These are phyloP conservation scores for Lipomyces anomalus DNA, from an alignment of 805 yeast genomes.

Conservation along the genomic window DNA sequence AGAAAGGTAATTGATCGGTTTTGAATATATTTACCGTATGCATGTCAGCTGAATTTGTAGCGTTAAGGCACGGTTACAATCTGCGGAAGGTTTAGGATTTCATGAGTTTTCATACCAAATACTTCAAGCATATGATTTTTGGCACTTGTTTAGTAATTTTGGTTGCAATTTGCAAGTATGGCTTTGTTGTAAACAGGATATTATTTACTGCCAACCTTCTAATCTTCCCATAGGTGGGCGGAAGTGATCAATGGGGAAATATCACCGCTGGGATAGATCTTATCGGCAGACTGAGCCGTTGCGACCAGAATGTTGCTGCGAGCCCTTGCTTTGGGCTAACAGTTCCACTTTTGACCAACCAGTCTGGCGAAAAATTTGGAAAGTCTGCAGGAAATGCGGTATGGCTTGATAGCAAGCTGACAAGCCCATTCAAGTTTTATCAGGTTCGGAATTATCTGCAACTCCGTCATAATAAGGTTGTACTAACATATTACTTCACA, in stretches of 20 bases:
- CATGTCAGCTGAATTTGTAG: no score
- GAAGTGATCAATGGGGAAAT: conserved; percentile 98
- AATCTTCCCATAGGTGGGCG: conserved; percentile 47
- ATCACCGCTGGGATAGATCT: conserved; percentile 93
- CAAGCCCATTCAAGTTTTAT: conserved; percentile 74
- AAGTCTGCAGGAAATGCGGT: conserved; percentile 96
- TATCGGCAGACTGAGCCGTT: conserved; percentile 51
- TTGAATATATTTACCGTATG: neutral
- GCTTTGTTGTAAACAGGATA: neutral
- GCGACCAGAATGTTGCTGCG: conserved; percentile 17
- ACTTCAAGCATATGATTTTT: conserved; percentile 89
- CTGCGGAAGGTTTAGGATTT: conserved; percentile 77
- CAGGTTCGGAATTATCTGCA: conserved; percentile 39
- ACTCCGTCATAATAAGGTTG: neutral
- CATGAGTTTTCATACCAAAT: conserved; percentile 92
- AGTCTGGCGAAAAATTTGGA: conserved; percentile 90
- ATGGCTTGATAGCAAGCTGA: conserved; percentile 68
- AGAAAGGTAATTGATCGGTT: conserved; percentile 42
- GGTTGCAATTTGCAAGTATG: conserved; percentile 59
- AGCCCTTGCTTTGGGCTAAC: conserved; percentile 66
- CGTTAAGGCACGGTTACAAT: conserved; percentile 63
- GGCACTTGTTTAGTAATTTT: conserved; percentile 59
- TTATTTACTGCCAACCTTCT: neutral
- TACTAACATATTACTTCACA: conserved; percentile 2
- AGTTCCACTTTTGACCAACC: conserved; percentile 81